Percentiles rank a stretch among this genome's conserved stretches.
Evolutionary conservation across 345 rosid genomes (phyloP).

Genomic region (Zanthoxylum bungeanum): DNA sequence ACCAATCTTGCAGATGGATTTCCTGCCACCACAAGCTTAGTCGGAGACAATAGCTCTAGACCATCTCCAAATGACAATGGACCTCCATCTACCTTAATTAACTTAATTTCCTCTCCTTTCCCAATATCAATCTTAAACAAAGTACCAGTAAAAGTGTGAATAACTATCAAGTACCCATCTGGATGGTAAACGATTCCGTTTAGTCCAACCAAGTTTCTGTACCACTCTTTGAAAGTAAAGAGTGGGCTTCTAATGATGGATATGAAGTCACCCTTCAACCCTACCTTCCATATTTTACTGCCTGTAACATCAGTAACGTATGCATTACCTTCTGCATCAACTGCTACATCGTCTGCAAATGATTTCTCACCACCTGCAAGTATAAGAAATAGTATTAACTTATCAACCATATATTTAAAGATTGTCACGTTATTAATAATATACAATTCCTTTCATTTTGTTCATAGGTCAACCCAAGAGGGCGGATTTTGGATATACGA

Average conservation of each 20-base stretch:
- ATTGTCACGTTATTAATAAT: too few species aligned
- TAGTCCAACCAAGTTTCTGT: constrained; percentile 52
- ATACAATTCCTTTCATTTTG: too few species aligned
- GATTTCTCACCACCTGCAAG: constrained; percentile 49
- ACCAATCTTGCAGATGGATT: constrained; percentile 65
- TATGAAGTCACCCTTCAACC: constrained; percentile 50
- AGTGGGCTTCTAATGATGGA: constrained; percentile 54
- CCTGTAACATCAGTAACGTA: constrained; percentile 73
- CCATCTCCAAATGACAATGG: constrained; percentile 71
- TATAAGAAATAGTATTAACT: too few species aligned
- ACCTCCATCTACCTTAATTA: constrained; percentile 55
- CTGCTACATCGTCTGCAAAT: constrained; percentile 79
- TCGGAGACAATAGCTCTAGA: constrained; percentile 58
- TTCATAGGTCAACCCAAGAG: too few species aligned
- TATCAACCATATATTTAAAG: too few species aligned
- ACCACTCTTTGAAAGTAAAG: constrained; percentile 68
- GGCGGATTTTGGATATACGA: too few species aligned
- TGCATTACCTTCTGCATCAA: constrained; percentile 69
- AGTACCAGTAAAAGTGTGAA: constrained; percentile 71
- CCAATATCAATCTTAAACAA: constrained; percentile 57
- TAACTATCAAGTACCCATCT: constrained; percentile 64
- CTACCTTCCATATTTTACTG: constrained; percentile 75
- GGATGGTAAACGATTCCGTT: constrained; percentile 90
- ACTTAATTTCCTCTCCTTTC: constrained; percentile 37
- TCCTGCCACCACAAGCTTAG: constrained; percentile 82